Evolutionary conservation across 345 rosid genomes (phyloP).

Genomic region (Eucalyptus marginata): DNA sequence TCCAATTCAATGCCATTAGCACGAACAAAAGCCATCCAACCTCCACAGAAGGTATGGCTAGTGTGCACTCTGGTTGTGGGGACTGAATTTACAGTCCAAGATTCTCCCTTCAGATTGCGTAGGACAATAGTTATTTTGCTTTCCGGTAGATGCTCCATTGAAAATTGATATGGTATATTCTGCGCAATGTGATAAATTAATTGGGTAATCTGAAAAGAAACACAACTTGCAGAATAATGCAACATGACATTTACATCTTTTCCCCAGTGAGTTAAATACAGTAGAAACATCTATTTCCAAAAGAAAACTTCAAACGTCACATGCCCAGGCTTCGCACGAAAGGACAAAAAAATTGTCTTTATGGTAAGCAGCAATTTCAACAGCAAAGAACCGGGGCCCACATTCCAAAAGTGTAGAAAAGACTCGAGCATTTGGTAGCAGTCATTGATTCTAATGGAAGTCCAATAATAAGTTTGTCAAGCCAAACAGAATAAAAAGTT

Average conservation of each 20-base stretch:
- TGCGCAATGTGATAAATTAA: slow-evolving; percentile 3
- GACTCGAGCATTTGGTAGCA: not conserved
- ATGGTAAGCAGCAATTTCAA: not conserved
- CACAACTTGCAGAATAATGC: not conserved
- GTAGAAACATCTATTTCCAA: not conserved
- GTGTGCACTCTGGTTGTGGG: slow-evolving; percentile 58
- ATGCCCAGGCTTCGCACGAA: not conserved
- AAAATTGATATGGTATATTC: slow-evolving; percentile 55
- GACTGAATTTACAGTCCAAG: slow-evolving; percentile 55
- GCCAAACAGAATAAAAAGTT: not conserved
- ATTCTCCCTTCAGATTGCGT: slow-evolving; percentile 31
- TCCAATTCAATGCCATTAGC: slow-evolving; percentile 35
- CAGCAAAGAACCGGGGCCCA: not conserved
- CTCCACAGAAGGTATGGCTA: slow-evolving; percentile 56
- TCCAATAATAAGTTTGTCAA: not conserved
- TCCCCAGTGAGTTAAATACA: not conserved
- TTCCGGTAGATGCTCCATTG: slow-evolving; percentile 45
- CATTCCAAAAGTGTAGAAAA: not conserved
- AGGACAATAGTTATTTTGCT: slow-evolving; percentile 45
- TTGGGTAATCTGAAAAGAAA: not conserved
- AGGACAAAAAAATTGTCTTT: not conserved
- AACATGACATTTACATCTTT: not conserved
- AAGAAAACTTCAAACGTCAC: not conserved
- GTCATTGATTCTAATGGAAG: not conserved
- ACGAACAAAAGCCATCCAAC: slow-evolving; percentile 61